A percentile compares a stretch with the other conserved stretches of the same genome.
phyloP scores from a whole-genome alignment of 805 yeast species.

The Saturnispora zaruensis region DNA sequence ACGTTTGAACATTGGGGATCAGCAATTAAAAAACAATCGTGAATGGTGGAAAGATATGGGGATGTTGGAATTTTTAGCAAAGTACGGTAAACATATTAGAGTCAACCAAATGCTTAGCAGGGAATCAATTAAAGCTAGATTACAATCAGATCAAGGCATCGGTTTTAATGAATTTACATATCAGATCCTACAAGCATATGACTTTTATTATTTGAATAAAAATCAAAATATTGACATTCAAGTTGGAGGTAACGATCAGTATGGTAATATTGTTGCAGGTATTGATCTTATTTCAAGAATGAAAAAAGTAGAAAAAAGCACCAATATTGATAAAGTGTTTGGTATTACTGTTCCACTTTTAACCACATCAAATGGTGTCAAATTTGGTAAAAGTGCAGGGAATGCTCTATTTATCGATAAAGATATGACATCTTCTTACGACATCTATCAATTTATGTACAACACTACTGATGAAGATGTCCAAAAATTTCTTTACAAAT shows the following conservation, averaged over 20 bases:
- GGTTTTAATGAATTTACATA: conserved; percentile 94
- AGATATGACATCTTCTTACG: conserved; percentile 67
- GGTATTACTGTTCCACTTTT: conserved; percentile 88
- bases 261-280: conserved; percentile 98
- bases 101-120: conserved; percentile 82
- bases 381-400: conserved; percentile 95
- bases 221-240: conserved; percentile 57
- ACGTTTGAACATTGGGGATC: conserved; percentile 13
- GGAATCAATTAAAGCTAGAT: conserved; percentile 74
- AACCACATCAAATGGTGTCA: conserved; percentile 82
- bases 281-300: conserved; percentile 73
- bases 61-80: conserved; percentile 69
- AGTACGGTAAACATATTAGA: conserved; percentile 70
- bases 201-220: conserved; percentile 72
- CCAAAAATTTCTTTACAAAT: conserved; percentile 55
- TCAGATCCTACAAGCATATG: conserved; percentile 89
- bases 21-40: conserved; percentile 46
- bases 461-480: conserved; percentile 74
- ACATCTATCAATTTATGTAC: conserved; percentile 77
- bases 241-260: conserved; percentile 95
- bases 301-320: conserved; percentile 16
- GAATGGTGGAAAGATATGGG: conserved; percentile 80
- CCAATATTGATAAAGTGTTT: conserved; percentile 31
- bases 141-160: conserved; percentile 62
- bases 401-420: conserved; percentile 86